A percentile compares a stretch with the other conserved stretches of the same genome.
These are phyloP conservation scores for Diophrys appendiculata DNA, from an alignment of 73 alveolate species.

Conservation along the genomic window DNA sequence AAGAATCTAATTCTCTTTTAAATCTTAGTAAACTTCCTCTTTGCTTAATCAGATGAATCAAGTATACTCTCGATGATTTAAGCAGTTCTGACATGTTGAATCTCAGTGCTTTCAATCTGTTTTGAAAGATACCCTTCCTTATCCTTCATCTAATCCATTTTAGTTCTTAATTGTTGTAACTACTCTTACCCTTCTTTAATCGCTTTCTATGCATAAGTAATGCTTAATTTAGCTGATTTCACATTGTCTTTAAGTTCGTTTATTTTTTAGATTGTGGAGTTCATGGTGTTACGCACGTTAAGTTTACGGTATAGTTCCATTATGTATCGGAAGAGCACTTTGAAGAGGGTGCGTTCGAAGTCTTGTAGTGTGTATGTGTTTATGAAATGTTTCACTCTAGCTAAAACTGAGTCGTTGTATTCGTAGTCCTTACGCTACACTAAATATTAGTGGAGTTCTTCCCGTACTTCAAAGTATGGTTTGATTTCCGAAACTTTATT, in stretches of 20 bases:
- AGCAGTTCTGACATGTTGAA: conserved; percentile 67
- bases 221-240: conserved; percentile 17
- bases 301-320: conserved; percentile 45
- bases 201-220: conserved; percentile 37
- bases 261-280: conserved; percentile 20
- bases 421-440: conserved; percentile 32
- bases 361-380: conserved; percentile 28
- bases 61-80: conserved; percentile 32
- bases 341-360: conserved; percentile 32
- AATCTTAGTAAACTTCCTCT: conserved; percentile 23
- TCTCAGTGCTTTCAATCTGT: conserved; percentile 50
- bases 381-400: conserved; percentile 28
- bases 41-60: conserved; percentile 23
- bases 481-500: too few species aligned
- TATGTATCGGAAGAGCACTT: conserved; percentile 26
- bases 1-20: conserved; percentile 34
- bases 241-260: conserved; percentile 35
- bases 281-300: conserved; percentile 57
- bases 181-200: conserved; percentile 38
- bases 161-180: conserved; percentile 7
- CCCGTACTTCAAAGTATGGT: too few species aligned
- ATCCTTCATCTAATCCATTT: conserved; percentile 8
- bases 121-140: conserved; percentile 12
- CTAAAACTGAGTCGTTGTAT: conserved; percentile 18
- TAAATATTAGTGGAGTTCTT: too few species aligned